Conservation (phyloP, 345 rosid species). For the Brassica rapa region DNA sequence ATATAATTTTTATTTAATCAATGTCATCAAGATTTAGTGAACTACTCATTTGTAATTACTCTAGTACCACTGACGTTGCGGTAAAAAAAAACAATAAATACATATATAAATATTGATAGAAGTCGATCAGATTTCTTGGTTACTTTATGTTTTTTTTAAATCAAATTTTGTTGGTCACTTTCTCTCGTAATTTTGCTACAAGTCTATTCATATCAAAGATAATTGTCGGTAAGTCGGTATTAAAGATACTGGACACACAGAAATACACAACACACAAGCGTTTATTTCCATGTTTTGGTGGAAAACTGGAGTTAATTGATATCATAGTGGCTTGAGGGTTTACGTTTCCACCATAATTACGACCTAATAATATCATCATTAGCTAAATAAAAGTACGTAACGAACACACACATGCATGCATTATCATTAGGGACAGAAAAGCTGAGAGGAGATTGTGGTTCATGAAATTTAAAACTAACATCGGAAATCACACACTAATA, state of each 20-base stretch:
- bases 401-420: conserved; percentile 29
- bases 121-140: background rate
- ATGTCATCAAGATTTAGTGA: background rate
- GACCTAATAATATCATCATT: conserved; percentile 22
- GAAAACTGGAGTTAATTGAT: background rate
- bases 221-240: background rate
- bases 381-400: conserved; percentile 21
- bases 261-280: conserved; percentile 12
- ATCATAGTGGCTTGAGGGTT: conserved; percentile 34
- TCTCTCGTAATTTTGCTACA: background rate
- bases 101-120: background rate
- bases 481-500: background rate
- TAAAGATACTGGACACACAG: background rate
- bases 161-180: background rate
- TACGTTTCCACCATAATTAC: conserved; percentile 23
- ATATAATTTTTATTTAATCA: too few species aligned
- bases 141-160: too few species aligned
- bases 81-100: too few species aligned
- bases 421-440: conserved; percentile 9
- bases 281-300: conserved; percentile 10
- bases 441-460: conserved; percentile 12
- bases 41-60: background rate
- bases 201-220: background rate
- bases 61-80: background rate
- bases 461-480: conserved; percentile 4